Evolutionary conservation across 2,329 filamentous ascomycete genomes (phyloP).

Genomic region (Epichloe glyceriae): DNA sequence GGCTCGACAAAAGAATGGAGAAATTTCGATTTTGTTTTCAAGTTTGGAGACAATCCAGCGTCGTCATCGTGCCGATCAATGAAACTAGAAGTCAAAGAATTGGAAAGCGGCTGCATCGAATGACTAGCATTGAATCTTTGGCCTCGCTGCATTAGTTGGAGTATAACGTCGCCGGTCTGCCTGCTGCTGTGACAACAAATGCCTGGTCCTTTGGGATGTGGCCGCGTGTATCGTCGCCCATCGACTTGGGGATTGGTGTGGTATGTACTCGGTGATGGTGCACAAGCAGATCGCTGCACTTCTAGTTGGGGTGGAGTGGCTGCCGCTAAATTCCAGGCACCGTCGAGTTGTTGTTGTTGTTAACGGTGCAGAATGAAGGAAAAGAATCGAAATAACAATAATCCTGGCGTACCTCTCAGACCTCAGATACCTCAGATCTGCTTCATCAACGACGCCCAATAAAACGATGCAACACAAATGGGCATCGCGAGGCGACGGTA

Average conservation of each 20-base stretch:
- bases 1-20: constrained; percentile 7
- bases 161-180: not conserved
- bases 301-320: not conserved
- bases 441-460: constrained; percentile 8
- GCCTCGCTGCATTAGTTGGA: not conserved
- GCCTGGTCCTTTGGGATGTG: not conserved
- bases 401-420: not conserved
- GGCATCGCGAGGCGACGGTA: constrained; percentile 10
- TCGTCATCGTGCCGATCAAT: constrained; percentile 6
- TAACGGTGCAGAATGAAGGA: not conserved
- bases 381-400: constrained; percentile 1
- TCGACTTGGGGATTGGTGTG: not conserved
- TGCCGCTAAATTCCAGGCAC: not conserved
- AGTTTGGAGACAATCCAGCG: not conserved
- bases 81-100: not conserved
- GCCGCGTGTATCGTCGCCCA: not conserved
- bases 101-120: not conserved
- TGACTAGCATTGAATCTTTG: not conserved
- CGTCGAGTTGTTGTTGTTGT: too few species aligned
- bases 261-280: not conserved
- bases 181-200: not conserved
- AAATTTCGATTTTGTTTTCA: not conserved
- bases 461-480: constrained; percentile 4
- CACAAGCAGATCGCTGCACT: not conserved
- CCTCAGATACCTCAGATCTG: not conserved